Percentiles rank a stretch among this genome's conserved stretches.
phyloP scores from a whole-genome alignment of 441 rosid species.

The Euphorbia corollata region DNA sequence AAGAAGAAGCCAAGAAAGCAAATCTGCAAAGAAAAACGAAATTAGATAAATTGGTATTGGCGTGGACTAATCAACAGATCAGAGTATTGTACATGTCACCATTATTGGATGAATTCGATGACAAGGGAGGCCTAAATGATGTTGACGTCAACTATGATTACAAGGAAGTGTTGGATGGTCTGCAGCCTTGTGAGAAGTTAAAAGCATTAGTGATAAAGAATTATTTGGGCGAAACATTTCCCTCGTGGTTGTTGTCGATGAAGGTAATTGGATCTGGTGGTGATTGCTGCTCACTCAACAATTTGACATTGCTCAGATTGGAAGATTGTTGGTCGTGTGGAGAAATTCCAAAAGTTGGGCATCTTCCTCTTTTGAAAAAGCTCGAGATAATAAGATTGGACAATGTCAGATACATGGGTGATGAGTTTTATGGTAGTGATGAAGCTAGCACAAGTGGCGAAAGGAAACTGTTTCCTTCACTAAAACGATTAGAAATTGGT shows the following conservation, averaged over 20 bases:
- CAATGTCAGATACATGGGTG: neutral
- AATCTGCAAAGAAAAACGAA: neutral
- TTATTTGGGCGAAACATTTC: slow-evolving; percentile 17
- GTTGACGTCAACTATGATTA: too few species aligned
- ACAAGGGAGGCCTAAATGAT: too few species aligned
- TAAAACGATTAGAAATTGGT: neutral
- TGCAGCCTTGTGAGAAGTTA: too few species aligned
- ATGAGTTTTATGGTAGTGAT: neutral
- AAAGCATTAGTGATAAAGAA: too few species aligned
- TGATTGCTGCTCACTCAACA: neutral
- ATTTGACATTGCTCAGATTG: neutral
- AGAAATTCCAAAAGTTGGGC: neutral
- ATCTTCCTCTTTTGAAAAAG: neutral
- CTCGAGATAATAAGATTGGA: neutral
- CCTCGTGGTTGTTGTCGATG: slow-evolving; percentile 22
- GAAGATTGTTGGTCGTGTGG: neutral
- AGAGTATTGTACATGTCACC: too few species aligned
- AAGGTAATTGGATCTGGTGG: neutral
- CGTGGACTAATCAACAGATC: too few species aligned
- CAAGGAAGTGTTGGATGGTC: too few species aligned
- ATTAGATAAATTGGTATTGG: neutral
- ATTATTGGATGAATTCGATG: too few species aligned
- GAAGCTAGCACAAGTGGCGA: neutral
- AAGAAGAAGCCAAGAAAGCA: too few species aligned
- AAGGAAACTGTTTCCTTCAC: slow-evolving; percentile 18